Base-by-base conservation (phyloP, 768 basidiomycete genomes). In the Boletus rubescentipes region DNA sequence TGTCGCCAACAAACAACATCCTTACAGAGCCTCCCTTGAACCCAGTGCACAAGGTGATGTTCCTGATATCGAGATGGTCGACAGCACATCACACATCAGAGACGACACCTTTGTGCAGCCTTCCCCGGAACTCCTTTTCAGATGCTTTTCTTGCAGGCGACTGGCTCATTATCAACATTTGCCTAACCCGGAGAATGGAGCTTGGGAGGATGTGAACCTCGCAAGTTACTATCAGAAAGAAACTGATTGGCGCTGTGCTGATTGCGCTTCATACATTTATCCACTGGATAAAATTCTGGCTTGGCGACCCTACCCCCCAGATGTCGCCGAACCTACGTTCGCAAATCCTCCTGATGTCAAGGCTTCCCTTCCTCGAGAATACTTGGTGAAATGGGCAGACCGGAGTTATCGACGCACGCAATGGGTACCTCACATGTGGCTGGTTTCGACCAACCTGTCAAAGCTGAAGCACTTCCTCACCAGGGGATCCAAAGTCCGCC, bases 361-460 rank as follows among this genome's bases (percentile, higher is more conserved):
- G 67, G 67, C 74, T 23, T 61, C 73, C 32, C 77, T 95, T 15
- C 91, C 91, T n/a, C 75, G 95, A 40, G 92, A 96, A 69, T 98
- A 98, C 67, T 83, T 98, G 12, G 84, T 98, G 51, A 98, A 98
- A 68, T 98, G 93, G 93, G 69, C 70, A 9, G 84, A 78, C 37
- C 74, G 87, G 41, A 91, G 93, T 59, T 98, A 90, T 69, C 76
- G 89, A 49, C 82, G 87, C 39, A 73, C 82, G 11, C 80, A 88
- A 67, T 98, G 94, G 94, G 93, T 97, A 2, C 89, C 93, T 30
- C 94, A 98, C 62, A 85, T 88, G 76, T 98, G 93, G 93, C 75
- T 97, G 2, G 74, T 85, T 30, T 81, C 87, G 10, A 85, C 81
- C n/a, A 76, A 82, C 47, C 66, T 72, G n/a, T 64, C 69, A 11